These are phyloP conservation scores for Russula dissimulans DNA, from an alignment of 768 basidiomycete species.

Conservation along the genomic window DNA sequence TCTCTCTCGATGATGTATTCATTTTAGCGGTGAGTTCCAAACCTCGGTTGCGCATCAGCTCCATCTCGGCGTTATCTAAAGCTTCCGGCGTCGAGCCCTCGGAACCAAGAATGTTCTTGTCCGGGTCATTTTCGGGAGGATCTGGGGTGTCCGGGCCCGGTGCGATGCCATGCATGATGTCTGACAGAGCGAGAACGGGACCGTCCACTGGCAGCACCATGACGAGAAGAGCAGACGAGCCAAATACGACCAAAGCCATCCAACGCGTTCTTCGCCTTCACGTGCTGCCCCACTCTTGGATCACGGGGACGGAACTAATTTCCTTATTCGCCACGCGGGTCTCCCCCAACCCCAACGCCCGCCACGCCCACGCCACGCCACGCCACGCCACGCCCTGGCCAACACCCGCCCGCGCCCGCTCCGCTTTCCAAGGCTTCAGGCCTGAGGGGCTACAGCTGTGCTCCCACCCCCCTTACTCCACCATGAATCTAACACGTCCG, in stretches of 20 bases:
- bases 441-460: not conserved
- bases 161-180: slow-evolving; percentile 46
- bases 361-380: too few relatives aligned
- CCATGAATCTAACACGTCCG: slow-evolving; percentile 23
- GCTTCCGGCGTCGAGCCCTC: slow-evolving; percentile 29
- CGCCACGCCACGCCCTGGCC: too few relatives aligned
- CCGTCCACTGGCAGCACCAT: slow-evolving; percentile 27
- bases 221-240: slow-evolving; percentile 14
- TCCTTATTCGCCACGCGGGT: not conserved
- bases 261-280: slow-evolving; percentile 21
- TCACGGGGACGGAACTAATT: slow-evolving; percentile 26
- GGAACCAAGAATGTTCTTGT: slow-evolving; percentile 13
- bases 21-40: slow-evolving; percentile 33
- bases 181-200: slow-evolving; percentile 41
- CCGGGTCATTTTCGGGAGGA: slow-evolving; percentile 20
- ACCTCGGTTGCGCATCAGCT: slow-evolving; percentile 39
- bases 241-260: slow-evolving; percentile 27
- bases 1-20: slow-evolving; percentile 32
- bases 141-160: slow-evolving; percentile 36
- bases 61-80: slow-evolving; percentile 40
- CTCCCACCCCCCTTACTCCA: not conserved
- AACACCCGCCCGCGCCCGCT: too few relatives aligned
- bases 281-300: slow-evolving; percentile 21
- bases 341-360: not conserved
- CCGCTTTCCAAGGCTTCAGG: not conserved